Evolutionary conservation across 352 stramenopile species (phyloP), one percentile per base, ranked within the genome.

Genomic region (Pythium rhizo-oryzae): DNA sequence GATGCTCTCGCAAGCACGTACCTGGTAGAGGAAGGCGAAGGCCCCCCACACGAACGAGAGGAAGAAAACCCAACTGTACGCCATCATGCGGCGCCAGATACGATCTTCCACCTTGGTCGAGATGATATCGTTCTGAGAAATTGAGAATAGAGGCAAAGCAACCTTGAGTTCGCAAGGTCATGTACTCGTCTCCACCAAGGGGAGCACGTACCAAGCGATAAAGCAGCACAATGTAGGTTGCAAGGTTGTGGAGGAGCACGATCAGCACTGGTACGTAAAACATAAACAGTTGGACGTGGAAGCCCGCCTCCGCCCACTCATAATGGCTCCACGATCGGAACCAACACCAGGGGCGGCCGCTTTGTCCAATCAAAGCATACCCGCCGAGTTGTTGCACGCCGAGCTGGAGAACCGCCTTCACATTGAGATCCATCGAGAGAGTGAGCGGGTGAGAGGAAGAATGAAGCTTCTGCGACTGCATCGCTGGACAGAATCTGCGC

Each of bases 271-370:
- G 85, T 1, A 53, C 61, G 73, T 91, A 92, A 59, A 91, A 90
- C 44, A 89, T 61, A 24, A 74, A 65, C 24, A 93, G 65, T 53
- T 93, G 82, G n/a, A 89, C 54, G 61, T 81, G 78, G 39, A 90
- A 88, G 15, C 74, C 83, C 25, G 74, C 59, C 1, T 58, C 8
- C 4, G 65, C 75, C 83, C 85, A 93, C 52, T 83, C 64, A 55
- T 74, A 79, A 51, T 80, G 75, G 72, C 69, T 90, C 82, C 82
- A 93, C 28, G 76, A 77, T n/a, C 83, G 83, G 58, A 93, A 77
- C 85, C 85, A 92, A 57, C 85, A 93, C 85, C 85, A 93, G 8
- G 83, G 83, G 0, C 84, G 65, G 0, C 85, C 85, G 28, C 83
- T 90, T 51, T 87, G 76, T 4, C 85, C 85, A 25, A 93, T 65